Evolutionary conservation across 306 rosid genomes (phyloP), one percentile per base, ranked within the genome.

Genomic region (Acacia melanoxylon): DNA sequence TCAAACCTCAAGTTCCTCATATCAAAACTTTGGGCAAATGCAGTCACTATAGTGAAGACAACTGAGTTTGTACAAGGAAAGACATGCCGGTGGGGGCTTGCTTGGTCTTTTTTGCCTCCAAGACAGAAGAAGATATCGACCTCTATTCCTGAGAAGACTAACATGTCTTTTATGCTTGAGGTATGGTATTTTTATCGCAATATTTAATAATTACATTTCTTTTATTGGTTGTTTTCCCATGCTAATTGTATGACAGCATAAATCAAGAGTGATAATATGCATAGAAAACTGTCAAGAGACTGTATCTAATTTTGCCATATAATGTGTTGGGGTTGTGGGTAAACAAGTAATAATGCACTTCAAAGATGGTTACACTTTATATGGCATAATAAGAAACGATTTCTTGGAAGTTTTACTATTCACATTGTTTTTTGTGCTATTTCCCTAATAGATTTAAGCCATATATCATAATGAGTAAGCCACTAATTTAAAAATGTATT

Each of bases 11-110:
- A 88, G 74, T 31, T 67, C 75, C 95, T 91, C 10, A 73, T 58
- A 49, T 86, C 94, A 61, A 95, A 90, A 86, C 97, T 95, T 49
- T 84, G 97, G 92, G 87, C 85, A 79, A 93, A 86, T 81, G 99
- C 98, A 83, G 98, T 88, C 73, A 81, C 93, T 8, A 59, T 90
- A 49, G 97, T 95, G 68, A 95, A 89, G 90, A 91, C 98, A 74
- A 93, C 95, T 56, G 99, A 93, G 75, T 93, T 95, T 87, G 97
- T 89, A 79, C 99, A 95, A 85, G 97, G 98, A 49, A 88, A 89
- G 82, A 95, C 93, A 68, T 81, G 82, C 71, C 92, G 97, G 10
- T 93, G 99, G 98, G 98, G 97, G 68, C 85, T 95, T 81, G 98
- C 99, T 78, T 91, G 99, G 98, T 93, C 98, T 65, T 95, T 93